phyloP scores from a whole-genome alignment of 83 land plant genomes.

The Thuja plicata region DNA sequence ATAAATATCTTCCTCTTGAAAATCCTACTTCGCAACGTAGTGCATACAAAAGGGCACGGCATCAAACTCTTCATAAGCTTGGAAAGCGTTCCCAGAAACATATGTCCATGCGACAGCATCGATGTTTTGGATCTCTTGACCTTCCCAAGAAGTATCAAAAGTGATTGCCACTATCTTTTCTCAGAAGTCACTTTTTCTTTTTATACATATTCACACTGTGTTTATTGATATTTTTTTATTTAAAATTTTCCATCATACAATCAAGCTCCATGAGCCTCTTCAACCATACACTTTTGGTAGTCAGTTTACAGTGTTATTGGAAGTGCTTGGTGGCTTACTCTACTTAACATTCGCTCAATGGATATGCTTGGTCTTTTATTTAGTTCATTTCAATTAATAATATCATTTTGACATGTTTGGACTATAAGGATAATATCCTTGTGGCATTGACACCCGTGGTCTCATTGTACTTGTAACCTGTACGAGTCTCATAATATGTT shows the following conservation, averaged over 20 bases:
- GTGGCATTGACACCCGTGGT: background rate
- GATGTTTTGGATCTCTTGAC: conserved; percentile 48
- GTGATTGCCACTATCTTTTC: conserved; percentile 24
- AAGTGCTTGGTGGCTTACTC: background rate
- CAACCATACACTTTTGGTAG: background rate
- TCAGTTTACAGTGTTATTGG: too few species aligned
- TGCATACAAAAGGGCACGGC: conserved; percentile 21
- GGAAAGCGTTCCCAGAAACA: conserved; percentile 64
- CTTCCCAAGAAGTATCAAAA: conserved; percentile 56
- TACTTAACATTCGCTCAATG: background rate
- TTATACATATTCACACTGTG: background rate
- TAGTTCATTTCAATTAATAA: background rate
- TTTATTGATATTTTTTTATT: background rate
- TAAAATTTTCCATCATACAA: background rate
- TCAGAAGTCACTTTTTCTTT: background rate
- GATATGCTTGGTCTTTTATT: background rate
- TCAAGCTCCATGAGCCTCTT: background rate
- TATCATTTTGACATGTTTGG: background rate
- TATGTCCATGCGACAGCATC: conserved; percentile 61
- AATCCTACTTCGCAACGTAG: conserved; percentile 41
- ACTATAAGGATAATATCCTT: background rate
- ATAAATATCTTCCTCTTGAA: conserved; percentile 57
- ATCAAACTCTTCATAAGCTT: conserved; percentile 24
- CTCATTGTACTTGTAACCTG: background rate
- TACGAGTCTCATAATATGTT: background rate